Percentiles rank a stretch among this genome's conserved stretches.
phyloP scores from a whole-genome alignment of 108 stramenopile genomes.

The Hondaea fermentalgiana region DNA sequence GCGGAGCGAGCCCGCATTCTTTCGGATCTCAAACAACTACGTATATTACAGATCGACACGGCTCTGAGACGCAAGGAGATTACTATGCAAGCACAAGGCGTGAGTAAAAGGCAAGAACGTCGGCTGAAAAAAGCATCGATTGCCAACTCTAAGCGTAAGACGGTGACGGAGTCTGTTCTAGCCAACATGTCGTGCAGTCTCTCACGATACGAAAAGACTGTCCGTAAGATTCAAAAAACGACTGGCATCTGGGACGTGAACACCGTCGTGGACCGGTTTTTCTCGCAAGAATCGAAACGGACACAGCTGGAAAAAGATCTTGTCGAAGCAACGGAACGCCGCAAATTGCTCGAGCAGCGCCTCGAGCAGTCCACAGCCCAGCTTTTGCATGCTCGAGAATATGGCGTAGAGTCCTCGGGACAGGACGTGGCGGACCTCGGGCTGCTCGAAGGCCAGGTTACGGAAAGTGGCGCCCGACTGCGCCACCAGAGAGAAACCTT shows the following conservation, averaged over 20 bases:
- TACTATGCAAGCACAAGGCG: neutral
- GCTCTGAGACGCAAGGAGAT: neutral
- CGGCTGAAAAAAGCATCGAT: neutral
- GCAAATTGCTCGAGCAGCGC: neutral
- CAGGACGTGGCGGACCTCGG: neutral
- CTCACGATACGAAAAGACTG: neutral
- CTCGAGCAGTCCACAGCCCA: neutral
- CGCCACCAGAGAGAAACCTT: neutral
- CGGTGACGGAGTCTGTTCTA: neutral
- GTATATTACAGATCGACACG: slow-evolving; percentile 1
- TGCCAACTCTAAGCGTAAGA: neutral
- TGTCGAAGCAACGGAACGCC: neutral
- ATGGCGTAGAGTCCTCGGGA: neutral
- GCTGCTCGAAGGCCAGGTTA: neutral
- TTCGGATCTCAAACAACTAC: neutral
- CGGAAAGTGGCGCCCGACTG: neutral
- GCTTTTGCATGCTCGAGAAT: neutral
- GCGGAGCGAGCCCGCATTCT: neutral
- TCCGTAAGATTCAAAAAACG: neutral
- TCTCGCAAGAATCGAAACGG: slow-evolving; percentile 3
- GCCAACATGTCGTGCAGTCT: neutral
- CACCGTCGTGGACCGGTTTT: neutral
- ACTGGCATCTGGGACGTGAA: neutral
- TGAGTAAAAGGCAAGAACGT: neutral
- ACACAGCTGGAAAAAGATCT: neutral